These are phyloP conservation scores for Aspergillus bridgeri DNA, from an alignment of 495 filamentous ascomycete genomes.

Conservation along the genomic window DNA sequence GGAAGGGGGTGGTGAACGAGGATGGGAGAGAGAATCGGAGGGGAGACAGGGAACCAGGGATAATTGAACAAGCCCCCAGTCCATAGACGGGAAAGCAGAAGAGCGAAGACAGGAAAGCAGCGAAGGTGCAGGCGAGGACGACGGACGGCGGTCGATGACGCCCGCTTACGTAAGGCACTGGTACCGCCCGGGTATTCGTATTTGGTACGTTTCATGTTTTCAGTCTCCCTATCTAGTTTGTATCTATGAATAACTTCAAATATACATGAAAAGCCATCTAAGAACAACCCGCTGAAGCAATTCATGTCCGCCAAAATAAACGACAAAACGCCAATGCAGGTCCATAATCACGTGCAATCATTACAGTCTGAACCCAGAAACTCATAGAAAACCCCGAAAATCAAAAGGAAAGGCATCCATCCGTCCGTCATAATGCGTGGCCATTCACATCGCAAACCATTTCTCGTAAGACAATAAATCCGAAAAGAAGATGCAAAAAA, in stretches of 20 bases:
- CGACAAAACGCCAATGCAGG: not conserved
- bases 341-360: not conserved
- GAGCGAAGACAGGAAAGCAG: not conserved
- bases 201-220: too few relatives aligned
- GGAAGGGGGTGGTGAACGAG: conserved; percentile 12
- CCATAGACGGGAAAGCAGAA: conserved; percentile 15
- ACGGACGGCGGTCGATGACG: not conserved
- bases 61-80: conserved; percentile 7
- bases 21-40: not conserved
- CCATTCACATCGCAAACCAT: not conserved
- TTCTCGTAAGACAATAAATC: not conserved
- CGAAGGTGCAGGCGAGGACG: not conserved
- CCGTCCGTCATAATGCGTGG: not conserved
- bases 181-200: too few relatives aligned
- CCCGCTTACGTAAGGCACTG: too few relatives aligned
- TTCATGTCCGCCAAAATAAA: not conserved
- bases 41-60: not conserved
- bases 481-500: not conserved
- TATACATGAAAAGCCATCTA: not conserved
- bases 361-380: not conserved
- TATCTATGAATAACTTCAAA: too few relatives aligned
- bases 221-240: too few relatives aligned
- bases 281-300: not conserved
- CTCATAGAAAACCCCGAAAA: not conserved
- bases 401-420: not conserved